Evolutionary conservation across 1,284 basidiomycete genomes (phyloP).

Genomic region (Cutaneotrichosporon dermatis): DNA sequence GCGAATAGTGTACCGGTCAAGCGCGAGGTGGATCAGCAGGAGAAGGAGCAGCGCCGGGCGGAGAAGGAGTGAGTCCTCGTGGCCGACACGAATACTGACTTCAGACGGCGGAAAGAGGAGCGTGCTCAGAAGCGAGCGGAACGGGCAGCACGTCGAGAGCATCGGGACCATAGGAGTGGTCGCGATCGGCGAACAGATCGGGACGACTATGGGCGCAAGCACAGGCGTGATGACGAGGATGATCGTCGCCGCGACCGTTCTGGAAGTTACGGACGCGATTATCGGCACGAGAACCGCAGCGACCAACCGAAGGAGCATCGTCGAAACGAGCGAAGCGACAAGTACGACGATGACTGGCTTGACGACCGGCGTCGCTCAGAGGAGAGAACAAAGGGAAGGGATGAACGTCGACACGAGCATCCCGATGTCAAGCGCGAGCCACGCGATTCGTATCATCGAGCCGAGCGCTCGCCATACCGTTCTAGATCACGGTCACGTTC

Average conservation of each 20-base stretch:
- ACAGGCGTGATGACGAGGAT: background rate
- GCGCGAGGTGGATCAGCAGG: conserved; percentile 34
- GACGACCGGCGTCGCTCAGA: background rate
- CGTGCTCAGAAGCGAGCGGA: conserved; percentile 37
- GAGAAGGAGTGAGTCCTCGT: conserved; percentile 46
- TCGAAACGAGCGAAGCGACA: background rate
- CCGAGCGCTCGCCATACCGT: too few species aligned
- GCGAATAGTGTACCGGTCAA: conserved; percentile 34
- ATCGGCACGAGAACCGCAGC: background rate
- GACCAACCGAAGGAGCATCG: too few species aligned
- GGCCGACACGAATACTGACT: background rate
- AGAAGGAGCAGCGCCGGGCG: conserved; percentile 38
- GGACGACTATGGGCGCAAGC: conserved; percentile 2
- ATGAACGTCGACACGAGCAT: background rate
- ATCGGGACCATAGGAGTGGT: background rate
- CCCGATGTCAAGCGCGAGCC: too few species aligned
- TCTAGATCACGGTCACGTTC: too few species aligned
- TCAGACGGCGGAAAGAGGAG: conserved; percentile 43
- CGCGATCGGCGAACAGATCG: conserved; percentile 5
- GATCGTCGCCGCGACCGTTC: background rate
- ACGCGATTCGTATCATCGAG: too few species aligned
- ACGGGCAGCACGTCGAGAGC: background rate
- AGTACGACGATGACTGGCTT: background rate
- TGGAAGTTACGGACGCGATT: background rate
- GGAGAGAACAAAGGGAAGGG: background rate